Conservation (phyloP, 495 filamentous ascomycete species). For the Aspergillus bridgeri region DNA sequence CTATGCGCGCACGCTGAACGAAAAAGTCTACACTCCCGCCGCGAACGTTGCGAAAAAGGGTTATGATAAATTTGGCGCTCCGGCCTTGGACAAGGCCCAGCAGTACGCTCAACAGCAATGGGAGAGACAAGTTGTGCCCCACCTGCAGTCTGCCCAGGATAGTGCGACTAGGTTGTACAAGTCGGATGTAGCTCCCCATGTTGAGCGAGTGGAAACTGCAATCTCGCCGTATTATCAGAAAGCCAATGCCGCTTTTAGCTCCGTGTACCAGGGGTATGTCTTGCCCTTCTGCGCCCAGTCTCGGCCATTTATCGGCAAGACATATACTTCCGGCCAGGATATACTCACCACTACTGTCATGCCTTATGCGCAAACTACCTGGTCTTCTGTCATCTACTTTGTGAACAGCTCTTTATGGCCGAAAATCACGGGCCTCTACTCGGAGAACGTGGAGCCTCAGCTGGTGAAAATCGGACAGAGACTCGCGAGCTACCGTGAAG, state of each 20-base stretch:
- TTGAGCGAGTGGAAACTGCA: constrained; percentile 53
- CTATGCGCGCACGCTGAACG: constrained; percentile 65
- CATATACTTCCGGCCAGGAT: constrained; percentile 61
- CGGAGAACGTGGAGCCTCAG: constrained; percentile 92
- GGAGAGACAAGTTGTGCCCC: constrained; percentile 71
- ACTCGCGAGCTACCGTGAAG: constrained; percentile 76
- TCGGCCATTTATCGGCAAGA: constrained; percentile 68
- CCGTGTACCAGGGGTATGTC: constrained; percentile 67
- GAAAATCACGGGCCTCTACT: constrained; percentile 71
- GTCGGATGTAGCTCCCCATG: constrained; percentile 65
- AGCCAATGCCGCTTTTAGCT: constrained; percentile 53
- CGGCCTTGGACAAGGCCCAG: constrained; percentile 63
- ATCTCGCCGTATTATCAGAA: constrained; percentile 70
- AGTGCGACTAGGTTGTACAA: constrained; percentile 65
- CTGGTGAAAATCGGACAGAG: constrained; percentile 87
- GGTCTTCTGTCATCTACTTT: constrained; percentile 64
- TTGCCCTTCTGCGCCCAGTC: constrained; percentile 71
- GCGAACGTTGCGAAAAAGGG: constrained; percentile 57
- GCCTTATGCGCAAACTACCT: constrained; percentile 67
- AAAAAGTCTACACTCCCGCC: constrained; percentile 63
- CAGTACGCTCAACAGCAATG: constrained; percentile 67
- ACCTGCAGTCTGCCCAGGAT: constrained; percentile 58
- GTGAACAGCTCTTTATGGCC: constrained; percentile 75
- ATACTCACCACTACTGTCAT: constrained; percentile 68
- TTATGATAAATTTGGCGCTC: constrained; percentile 73